Base-by-base conservation (phyloP, 208 protist species). In the Trypanosoma conorhini region DNA sequence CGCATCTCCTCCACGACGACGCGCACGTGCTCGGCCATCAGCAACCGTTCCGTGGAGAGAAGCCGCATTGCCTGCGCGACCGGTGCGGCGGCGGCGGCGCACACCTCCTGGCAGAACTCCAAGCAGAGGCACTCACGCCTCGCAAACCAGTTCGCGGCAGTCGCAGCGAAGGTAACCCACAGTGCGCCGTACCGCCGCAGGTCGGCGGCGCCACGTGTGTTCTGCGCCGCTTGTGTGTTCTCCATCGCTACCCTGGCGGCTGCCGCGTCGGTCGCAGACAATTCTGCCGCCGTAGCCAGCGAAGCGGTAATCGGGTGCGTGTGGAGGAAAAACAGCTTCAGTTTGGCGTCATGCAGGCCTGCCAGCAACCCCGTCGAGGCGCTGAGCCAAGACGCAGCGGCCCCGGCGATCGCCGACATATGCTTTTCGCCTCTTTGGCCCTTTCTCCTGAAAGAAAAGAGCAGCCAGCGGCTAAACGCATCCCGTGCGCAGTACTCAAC, bases 401-500 rank as follows among this genome's bases (percentile, higher is more conserved):
- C 57, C 7, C 17, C n/a, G 7, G 73, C 15, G 31, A 79, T n/a
- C 4, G 42, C 30, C 28, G 64, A 38, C 12, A 51, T 67, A 21
- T 76, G 65, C 50, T 30, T 46, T 42, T 24, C 42, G 5, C 24
- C 35, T 38, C 74, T 56, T 38, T 66, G 64, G 31, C 28, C 44
- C 22, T 51, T 68, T n/a, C 62, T 65, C 54, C 64, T 70, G 19
- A 60, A 30, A 5, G 77, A 60, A 70, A 74, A 82, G 22, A 66
- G 28, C 19, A 63, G 56, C 83, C 83, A 88, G 1, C 68, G 67
- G 15, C 44, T 62, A 60, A 81, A 80, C 31, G 74, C 74, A 52
- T 73, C 51, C 4, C 62, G 63, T 19, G 79, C 83, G 67, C 83
- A 88, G 70, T 88, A 88, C 61, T 79, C 77, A 9, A 82, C 80